Evolutionary conservation across 805 yeast genomes (phyloP).

Genomic region (Saccharomycopsis oosterbeekiorum): DNA sequence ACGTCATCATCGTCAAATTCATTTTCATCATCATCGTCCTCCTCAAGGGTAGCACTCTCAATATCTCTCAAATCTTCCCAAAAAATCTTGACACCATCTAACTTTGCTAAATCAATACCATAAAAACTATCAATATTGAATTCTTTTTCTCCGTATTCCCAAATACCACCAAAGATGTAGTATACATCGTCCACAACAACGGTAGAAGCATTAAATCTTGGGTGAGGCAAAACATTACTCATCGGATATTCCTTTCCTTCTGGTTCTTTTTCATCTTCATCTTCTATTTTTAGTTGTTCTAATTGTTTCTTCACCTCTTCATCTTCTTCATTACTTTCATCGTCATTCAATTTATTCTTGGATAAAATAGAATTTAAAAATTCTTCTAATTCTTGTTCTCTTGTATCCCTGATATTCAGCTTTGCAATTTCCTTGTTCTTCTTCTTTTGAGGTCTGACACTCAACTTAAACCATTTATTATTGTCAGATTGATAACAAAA

Average conservation of each 20-base stretch:
- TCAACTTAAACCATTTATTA: conserved; percentile 78
- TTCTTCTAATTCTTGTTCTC: conserved; percentile 77
- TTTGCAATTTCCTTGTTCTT: conserved; percentile 37
- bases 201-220: conserved; percentile 77
- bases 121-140: conserved; percentile 78
- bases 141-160: conserved; percentile 84
- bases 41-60: conserved; percentile 44
- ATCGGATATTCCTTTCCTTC: conserved; percentile 44
- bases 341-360: conserved; percentile 60
- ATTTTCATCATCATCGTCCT: conserved; percentile 51
- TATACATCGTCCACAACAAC: conserved; percentile 78
- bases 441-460: conserved; percentile 50
- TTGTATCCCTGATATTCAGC: conserved; percentile 30
- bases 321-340: conserved; percentile 33
- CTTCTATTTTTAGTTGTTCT: conserved; percentile 30
- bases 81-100: conserved; percentile 78
- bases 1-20: conserved; percentile 66
- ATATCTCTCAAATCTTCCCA: conserved; percentile 77
- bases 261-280: conserved; percentile 26
- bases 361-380: conserved; percentile 64
- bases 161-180: conserved; percentile 83
- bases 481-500: conserved; percentile 75
- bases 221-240: conserved; percentile 64
- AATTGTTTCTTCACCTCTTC: conserved; percentile 26
- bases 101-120: conserved; percentile 70